These are phyloP conservation scores for Carex pumila DNA, from an alignment of 176 grass and related monocot genomes.

Conservation along the genomic window DNA sequence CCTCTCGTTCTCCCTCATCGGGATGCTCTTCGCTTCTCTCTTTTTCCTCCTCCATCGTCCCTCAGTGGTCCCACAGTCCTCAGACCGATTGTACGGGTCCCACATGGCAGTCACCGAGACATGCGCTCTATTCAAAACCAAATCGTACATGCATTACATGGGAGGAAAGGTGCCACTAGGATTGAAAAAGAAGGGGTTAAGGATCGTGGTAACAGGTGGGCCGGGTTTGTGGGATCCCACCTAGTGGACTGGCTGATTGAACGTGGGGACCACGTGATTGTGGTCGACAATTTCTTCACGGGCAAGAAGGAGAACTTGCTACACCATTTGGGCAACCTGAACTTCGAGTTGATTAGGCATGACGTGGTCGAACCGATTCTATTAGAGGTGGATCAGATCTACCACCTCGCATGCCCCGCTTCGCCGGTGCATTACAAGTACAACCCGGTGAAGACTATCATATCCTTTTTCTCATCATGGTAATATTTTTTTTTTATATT, in stretches of 20 bases:
- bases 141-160: conserved; percentile 30
- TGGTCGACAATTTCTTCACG: conserved; percentile 96
- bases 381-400: conserved; percentile 97
- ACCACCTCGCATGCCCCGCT: conserved; percentile 91
- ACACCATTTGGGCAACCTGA: conserved; percentile 73
- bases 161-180: conserved; percentile 77
- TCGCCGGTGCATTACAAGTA: conserved; percentile 97
- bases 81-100: neutral
- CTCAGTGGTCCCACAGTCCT: neutral
- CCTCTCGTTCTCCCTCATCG: conserved; percentile 62
- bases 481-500: neutral
- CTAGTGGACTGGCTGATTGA: conserved; percentile 76
- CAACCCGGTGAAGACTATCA: conserved; percentile 98
- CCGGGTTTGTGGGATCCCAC: conserved; percentile 88
- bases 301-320: conserved; percentile 85
- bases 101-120: neutral
- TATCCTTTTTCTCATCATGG: conserved; percentile 55
- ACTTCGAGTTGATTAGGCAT: conserved; percentile 97
- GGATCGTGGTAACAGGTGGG: conserved; percentile 82
- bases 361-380: conserved; percentile 94
- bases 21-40: conserved; percentile 51
- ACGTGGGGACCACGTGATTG: conserved; percentile 82
- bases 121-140: neutral
- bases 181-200: conserved; percentile 66
- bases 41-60: conserved; percentile 35